A percentile compares a stretch with the other conserved stretches of the same genome.
Evolutionary conservation across 2,329 filamentous ascomycete species (phyloP).

Genomic region (Diaporthe sp.): DNA sequence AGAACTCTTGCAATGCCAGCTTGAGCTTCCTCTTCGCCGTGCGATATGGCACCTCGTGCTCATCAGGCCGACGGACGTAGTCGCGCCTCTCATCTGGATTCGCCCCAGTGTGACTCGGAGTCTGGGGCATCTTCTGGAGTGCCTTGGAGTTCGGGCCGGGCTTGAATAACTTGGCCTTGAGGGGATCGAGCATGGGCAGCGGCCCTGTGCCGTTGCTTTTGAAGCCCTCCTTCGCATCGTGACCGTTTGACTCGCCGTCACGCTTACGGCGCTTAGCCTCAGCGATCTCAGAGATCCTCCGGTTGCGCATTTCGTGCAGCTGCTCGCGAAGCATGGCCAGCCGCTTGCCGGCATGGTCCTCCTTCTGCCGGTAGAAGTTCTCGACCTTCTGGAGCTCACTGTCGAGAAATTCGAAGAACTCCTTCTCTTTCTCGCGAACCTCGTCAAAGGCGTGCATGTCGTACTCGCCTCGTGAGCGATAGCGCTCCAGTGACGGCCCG

Average conservation of each 20-base stretch:
- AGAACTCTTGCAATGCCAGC: conserved; percentile 90
- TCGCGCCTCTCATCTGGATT: conserved; percentile 55
- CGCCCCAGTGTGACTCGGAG: conserved; percentile 55
- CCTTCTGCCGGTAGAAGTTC: conserved; percentile 87
- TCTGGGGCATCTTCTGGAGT: conserved; percentile 65
- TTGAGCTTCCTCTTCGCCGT: conserved; percentile 94
- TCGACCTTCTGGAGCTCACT: conserved; percentile 92
- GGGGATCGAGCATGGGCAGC: conserved; percentile 62
- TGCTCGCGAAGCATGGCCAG: conserved; percentile 82
- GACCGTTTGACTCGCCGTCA: conserved; percentile 42
- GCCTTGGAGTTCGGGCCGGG: conserved; percentile 73
- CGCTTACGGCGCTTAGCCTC: conserved; percentile 54
- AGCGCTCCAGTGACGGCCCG: conserved; percentile 49
- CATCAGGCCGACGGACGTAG: conserved; percentile 62
- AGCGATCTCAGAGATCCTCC: conserved; percentile 79
- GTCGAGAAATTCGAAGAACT: conserved; percentile 90
- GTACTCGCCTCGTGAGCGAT: conserved; percentile 56
- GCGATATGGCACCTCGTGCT: conserved; percentile 81
- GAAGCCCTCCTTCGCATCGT: conserved; percentile 42
- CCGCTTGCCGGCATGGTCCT: conserved; percentile 83
- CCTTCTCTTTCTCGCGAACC: conserved; percentile 79
- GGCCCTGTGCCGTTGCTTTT: conserved; percentile 43
- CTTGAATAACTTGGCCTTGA: conserved; percentile 66
- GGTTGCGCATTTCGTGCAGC: conserved; percentile 92
- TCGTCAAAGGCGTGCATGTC: conserved; percentile 58